These are phyloP conservation scores for Ensete ventricosum DNA, from an alignment of 176 grass and related monocot species.

Conservation along the genomic window DNA sequence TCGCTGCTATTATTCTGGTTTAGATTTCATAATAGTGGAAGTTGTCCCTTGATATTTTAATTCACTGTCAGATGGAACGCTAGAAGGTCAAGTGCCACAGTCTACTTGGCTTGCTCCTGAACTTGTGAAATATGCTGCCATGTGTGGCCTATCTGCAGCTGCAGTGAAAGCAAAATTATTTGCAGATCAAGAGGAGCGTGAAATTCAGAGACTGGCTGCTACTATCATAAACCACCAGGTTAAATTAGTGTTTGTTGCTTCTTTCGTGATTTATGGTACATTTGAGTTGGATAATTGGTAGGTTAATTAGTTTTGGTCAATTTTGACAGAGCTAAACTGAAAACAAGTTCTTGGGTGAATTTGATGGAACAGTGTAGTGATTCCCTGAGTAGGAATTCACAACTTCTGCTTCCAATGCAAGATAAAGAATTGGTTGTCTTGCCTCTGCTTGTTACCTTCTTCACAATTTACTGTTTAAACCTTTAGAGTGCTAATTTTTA, in stretches of 20 bases:
- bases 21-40: neutral
- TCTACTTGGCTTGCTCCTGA: conserved; percentile 36
- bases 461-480: too few species aligned
- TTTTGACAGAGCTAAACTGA: too few species aligned
- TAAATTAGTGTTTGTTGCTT: neutral
- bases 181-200: conserved; percentile 90
- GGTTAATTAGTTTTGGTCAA: neutral
- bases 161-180: conserved; percentile 90
- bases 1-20: conserved; percentile 15
- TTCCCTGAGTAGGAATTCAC: too few species aligned
- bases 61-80: conserved; percentile 6
- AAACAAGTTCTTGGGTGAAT: too few species aligned
- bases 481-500: too few species aligned
- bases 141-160: conserved; percentile 68
- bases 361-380: too few species aligned
- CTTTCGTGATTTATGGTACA: neutral
- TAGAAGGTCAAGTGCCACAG: conserved; percentile 13
- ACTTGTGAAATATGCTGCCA: conserved; percentile 60
- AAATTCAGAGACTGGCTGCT: conserved; percentile 84
- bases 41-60: neutral
- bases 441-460: too few species aligned
- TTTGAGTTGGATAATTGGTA: neutral
- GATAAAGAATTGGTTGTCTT: too few species aligned
- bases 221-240: conserved; percentile 92
- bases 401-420: too few species aligned